phyloP scores from a whole-genome alignment of 2,329 filamentous ascomycete genomes.

The Xylariaceae sp. region DNA sequence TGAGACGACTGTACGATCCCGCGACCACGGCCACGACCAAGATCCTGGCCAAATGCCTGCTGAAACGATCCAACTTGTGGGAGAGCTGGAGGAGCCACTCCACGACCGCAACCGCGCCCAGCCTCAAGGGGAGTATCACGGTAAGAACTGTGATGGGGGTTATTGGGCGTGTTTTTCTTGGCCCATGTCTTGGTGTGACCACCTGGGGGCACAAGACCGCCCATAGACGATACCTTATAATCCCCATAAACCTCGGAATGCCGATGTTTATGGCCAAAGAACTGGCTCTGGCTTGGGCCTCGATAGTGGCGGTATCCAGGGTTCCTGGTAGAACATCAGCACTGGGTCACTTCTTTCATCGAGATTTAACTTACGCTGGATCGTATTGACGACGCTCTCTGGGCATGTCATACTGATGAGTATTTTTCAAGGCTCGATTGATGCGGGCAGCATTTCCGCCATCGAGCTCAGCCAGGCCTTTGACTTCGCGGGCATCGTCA shows the following conservation, averaged over 20 bases:
- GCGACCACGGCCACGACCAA: neutral
- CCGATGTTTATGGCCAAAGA: neutral
- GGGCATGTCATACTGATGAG: neutral
- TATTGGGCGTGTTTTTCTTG: no score
- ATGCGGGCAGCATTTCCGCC: slow-evolving; percentile 24
- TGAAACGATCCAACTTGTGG: neutral
- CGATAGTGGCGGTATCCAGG: neutral
- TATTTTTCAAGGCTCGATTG: neutral
- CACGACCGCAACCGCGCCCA: neutral
- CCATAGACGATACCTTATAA: neutral
- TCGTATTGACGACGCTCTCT: neutral
- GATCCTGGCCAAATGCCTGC: neutral
- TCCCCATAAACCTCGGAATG: no score
- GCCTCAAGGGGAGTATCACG: neutral
- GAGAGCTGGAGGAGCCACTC: neutral
- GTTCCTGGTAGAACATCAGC: neutral
- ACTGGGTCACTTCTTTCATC: neutral
- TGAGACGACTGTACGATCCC: neutral
- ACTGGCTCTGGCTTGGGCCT: neutral
- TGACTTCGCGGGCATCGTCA: slow-evolving; percentile 19
- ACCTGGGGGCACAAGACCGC: neutral
- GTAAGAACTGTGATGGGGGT: no score
- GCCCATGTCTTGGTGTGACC: neutral
- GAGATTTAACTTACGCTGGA: neutral
- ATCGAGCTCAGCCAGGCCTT: slow-evolving; percentile 18